Base-by-base conservation (phyloP, 108 stramenopile species). In the Cyclotella distinguenda region DNA sequence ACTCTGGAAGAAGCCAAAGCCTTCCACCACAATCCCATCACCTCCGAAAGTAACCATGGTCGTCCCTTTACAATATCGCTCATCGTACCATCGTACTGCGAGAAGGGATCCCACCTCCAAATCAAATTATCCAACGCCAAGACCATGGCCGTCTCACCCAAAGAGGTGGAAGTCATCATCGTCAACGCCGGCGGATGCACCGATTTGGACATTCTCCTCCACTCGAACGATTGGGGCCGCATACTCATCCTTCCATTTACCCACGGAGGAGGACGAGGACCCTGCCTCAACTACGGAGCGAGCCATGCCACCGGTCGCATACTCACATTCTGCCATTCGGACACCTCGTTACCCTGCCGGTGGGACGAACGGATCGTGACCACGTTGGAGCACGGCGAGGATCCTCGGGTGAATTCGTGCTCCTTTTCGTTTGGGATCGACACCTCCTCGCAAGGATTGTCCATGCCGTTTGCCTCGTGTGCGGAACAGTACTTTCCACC, bases 381-480 rank as follows among this genome's bases (percentile, higher is more conserved):
- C 11, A 70, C 68, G 30, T 33, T 76, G 15, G 74, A 77, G 47
- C 56, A 72, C 22, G 74, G 39, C 30, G 69, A 30, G 31, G 30
- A 10, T 19, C 49, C 60, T 15, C 66, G 75, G 0, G 77, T 68
- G 28, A 85, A 79, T 42, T 80, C 82, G 13, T 82, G 84, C 52
- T 82, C 87, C 1, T 93, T 88, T 74, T 38, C 70, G 0, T 88
- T 93, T 70, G 89, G 86, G 3, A 87, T 88, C 48, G 84, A 93
- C 43, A 79, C 77, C 6, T 70, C 76, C 9, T 36, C 62, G 9
- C 73, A 66, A 15, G 82, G 82, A 15, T 51, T 85, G 56, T 58
- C 74, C 43, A 60, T 67, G 74, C 65, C 77, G 28, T 59, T 71
- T 45, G 23, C 34, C 6, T 28, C 38, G n/a, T 31, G 44, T 0